Evolutionary conservation across 371 early-diverging fungal genomes (phyloP).

Genomic region (Apophysomyces trapeziformis): DNA sequence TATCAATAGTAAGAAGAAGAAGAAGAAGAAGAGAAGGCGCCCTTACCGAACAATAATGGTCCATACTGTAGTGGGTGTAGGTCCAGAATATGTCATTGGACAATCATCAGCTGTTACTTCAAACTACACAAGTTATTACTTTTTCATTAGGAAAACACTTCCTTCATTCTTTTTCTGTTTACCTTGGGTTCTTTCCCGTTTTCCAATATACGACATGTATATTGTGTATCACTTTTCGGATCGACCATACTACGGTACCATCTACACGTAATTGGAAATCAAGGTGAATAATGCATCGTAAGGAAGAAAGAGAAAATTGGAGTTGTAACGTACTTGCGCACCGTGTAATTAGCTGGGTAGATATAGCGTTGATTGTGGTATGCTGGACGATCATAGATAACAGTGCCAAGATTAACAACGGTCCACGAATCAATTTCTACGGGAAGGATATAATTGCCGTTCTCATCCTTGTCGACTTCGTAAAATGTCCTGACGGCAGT

Average conservation of each 20-base stretch:
- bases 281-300: background rate
- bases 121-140: background rate
- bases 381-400: conserved; percentile 73
- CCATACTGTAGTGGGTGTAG: conserved; percentile 60
- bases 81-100: conserved; percentile 34
- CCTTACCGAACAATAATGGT: conserved; percentile 53
- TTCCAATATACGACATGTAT: conserved; percentile 82
- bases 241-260: conserved; percentile 82
- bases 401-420: conserved; percentile 69
- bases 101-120: conserved; percentile 4
- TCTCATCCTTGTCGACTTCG: conserved; percentile 67
- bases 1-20: no score
- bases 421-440: conserved; percentile 80
- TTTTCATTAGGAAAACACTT: background rate
- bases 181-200: conserved; percentile 76
- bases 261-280: conserved; percentile 29
- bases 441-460: conserved; percentile 77
- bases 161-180: conserved; percentile 2
- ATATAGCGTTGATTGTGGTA: conserved; percentile 93
- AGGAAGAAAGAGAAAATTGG: no score
- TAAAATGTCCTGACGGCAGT: conserved; percentile 49
- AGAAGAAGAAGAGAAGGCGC: background rate
- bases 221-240: conserved; percentile 66
- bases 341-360: conserved; percentile 87
- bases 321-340: conserved; percentile 48